Percentiles rank a stretch among this genome's conserved stretches.
These are phyloP conservation scores for Lactifluus pinguis DNA, from an alignment of 768 basidiomycete species.

Conservation along the genomic window DNA sequence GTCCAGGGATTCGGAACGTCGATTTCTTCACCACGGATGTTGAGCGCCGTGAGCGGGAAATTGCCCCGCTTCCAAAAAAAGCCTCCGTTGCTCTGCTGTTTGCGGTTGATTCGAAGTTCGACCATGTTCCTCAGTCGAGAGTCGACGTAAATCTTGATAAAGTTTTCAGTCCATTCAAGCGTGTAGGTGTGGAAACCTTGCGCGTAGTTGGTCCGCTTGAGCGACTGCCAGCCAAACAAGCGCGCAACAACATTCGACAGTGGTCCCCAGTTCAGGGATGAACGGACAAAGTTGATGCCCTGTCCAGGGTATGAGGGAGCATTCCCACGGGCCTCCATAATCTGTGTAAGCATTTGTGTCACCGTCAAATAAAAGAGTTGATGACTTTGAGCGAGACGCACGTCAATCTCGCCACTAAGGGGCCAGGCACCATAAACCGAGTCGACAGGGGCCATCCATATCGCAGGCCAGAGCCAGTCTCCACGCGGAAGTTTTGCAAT, in stretches of 20 bases:
- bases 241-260: conserved; percentile 32
- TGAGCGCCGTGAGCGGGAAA: conserved; percentile 43
- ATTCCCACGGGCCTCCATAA: conserved; percentile 48
- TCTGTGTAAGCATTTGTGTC: conserved; percentile 25
- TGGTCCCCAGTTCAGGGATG: conserved; percentile 63
- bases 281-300: conserved; percentile 41
- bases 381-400: conserved; percentile 25
- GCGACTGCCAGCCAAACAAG: conserved; percentile 36
- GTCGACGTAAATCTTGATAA: conserved; percentile 49
- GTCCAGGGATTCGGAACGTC: conserved; percentile 43
- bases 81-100: conserved; percentile 28
- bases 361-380: neutral
- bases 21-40: conserved; percentile 31
- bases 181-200: conserved; percentile 45
- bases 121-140: conserved; percentile 43
- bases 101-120: conserved; percentile 36
- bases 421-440: conserved; percentile 46
- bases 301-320: conserved; percentile 32
- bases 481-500: conserved; percentile 38
- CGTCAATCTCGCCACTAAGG: conserved; percentile 48
- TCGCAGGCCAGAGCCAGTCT: conserved; percentile 36
- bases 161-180: conserved; percentile 50
- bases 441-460: conserved; percentile 40
- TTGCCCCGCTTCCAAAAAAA: conserved; percentile 44
- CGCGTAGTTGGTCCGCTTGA: conserved; percentile 39